Evolutionary conservation across 768 basidiomycete species (phyloP).

Genomic region (Pleurotus cornucopiae): DNA sequence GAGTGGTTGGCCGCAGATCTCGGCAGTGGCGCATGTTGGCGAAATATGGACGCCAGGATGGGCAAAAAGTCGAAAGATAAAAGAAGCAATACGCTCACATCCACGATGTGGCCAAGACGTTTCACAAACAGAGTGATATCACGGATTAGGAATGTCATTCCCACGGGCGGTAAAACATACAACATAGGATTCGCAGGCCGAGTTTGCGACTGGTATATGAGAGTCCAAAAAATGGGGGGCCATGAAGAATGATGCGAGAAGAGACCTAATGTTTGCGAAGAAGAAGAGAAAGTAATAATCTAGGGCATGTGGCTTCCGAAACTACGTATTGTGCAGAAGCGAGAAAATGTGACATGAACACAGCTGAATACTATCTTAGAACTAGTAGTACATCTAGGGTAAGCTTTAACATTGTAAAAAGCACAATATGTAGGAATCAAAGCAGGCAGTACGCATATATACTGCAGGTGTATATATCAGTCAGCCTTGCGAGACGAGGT

Average conservation of each 20-base stretch:
- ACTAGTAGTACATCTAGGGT: constrained; percentile 21
- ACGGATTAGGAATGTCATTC: constrained; percentile 5
- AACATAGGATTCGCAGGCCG: background rate
- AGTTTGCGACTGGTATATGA: background rate
- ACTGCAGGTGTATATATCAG: background rate
- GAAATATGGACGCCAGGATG: constrained; percentile 70
- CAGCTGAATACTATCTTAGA: constrained; percentile 1
- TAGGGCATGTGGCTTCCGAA: constrained; percentile 18
- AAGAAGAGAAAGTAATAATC: constrained; percentile 25
- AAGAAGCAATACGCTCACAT: constrained; percentile 1
- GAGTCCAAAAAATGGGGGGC: constrained; percentile 4
- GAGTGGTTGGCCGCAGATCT: constrained; percentile 35
- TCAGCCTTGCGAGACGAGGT: constrained; percentile 10
- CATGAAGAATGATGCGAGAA: constrained; percentile 4
- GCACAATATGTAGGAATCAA: constrained; percentile 12
- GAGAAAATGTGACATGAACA: constrained; percentile 8
- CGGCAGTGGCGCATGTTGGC: constrained; percentile 41
- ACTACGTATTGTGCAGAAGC: constrained; percentile 4
- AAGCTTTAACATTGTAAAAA: constrained; percentile 18
- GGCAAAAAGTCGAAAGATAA: constrained; percentile 13
- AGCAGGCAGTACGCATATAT: constrained; percentile 14
- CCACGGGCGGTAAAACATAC: background rate
- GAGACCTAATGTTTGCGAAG: constrained; percentile 10
- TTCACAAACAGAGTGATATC: constrained; percentile 1
- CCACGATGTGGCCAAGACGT: constrained; percentile 2